These are phyloP conservation scores for Teratosphaeria destructans DNA, from an alignment of 2,329 filamentous ascomycete species.

Conservation along the genomic window DNA sequence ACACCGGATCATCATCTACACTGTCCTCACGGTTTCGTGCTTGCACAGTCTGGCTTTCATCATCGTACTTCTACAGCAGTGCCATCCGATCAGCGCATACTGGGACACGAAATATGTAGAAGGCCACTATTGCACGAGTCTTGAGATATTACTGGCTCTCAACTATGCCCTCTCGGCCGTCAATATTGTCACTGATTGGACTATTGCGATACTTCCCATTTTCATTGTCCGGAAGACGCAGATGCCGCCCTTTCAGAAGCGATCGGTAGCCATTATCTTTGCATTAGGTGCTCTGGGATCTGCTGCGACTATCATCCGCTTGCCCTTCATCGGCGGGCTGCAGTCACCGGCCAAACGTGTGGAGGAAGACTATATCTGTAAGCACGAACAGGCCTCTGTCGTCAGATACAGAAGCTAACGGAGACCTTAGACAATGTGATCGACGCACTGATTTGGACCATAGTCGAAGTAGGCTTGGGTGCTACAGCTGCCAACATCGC, in stretches of 20 bases:
- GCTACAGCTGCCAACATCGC: conserved; percentile 37
- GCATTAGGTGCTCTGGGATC: conserved; percentile 39
- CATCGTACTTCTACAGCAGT: conserved; percentile 44
- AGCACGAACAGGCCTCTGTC: not conserved
- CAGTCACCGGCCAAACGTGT: conserved; percentile 20
- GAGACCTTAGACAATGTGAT: conserved; percentile 23
- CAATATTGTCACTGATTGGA: conserved; percentile 33
- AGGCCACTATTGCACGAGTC: conserved; percentile 30
- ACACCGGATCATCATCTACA: conserved; percentile 37
- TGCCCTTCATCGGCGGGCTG: conserved; percentile 32
- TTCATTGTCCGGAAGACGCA: conserved; percentile 33
- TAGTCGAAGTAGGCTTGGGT: conserved; percentile 25
- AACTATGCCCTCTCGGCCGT: conserved; percentile 23
- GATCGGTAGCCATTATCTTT: conserved; percentile 29
- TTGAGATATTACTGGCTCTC: conserved; percentile 15
- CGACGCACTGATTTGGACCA: conserved; percentile 28
- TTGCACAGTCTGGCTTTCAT: conserved; percentile 39
- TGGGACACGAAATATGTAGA: conserved; percentile 35
- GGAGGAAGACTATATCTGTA: conserved; percentile 31
- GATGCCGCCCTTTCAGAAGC: conserved; percentile 29
- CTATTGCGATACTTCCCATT: conserved; percentile 31
- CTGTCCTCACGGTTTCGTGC: conserved; percentile 35
- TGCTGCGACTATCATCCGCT: conserved; percentile 38
- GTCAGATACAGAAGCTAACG: not conserved
- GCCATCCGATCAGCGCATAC: conserved; percentile 41